Percentiles rank a stretch among this genome's conserved stretches.
Conservation (phyloP, 2,329 filamentous ascomycete species). For the Colletotrichum sp. region DNA sequence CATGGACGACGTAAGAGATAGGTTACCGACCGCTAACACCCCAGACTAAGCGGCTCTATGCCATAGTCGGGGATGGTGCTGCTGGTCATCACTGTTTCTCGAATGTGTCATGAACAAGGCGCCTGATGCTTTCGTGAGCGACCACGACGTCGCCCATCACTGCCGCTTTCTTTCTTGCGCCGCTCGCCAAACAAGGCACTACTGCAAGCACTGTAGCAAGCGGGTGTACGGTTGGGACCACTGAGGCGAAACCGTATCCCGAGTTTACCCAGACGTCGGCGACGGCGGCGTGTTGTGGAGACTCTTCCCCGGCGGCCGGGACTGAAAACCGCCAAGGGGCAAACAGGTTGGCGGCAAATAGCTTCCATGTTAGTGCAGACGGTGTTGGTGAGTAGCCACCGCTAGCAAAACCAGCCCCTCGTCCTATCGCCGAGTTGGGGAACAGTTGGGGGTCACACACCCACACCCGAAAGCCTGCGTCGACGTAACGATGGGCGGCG, state of each 20-base stretch:
- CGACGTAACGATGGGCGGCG: background rate
- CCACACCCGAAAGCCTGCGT: background rate
- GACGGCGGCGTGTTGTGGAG: background rate
- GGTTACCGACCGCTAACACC: background rate
- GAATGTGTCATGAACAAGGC: background rate
- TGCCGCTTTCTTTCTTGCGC: background rate
- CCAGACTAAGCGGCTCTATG: background rate
- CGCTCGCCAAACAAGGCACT: background rate
- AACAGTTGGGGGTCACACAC: background rate
- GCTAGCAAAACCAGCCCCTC: background rate
- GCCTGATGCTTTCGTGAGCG: background rate
- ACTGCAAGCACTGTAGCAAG: conserved; percentile 19
- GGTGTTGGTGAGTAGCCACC: background rate
- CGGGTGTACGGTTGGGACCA: background rate
- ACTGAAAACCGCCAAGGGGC: background rate
- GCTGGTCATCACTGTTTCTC: background rate
- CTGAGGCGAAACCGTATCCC: background rate
- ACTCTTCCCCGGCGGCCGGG: background rate
- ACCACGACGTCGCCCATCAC: background rate
- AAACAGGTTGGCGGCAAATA: background rate
- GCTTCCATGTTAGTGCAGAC: background rate
- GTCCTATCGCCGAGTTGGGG: background rate
- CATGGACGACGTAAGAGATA: background rate
- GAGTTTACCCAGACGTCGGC: background rate
- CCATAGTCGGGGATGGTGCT: background rate